Evolutionary conservation across 345 rosid species (phyloP).

Genomic region (Isatis tinctoria): DNA sequence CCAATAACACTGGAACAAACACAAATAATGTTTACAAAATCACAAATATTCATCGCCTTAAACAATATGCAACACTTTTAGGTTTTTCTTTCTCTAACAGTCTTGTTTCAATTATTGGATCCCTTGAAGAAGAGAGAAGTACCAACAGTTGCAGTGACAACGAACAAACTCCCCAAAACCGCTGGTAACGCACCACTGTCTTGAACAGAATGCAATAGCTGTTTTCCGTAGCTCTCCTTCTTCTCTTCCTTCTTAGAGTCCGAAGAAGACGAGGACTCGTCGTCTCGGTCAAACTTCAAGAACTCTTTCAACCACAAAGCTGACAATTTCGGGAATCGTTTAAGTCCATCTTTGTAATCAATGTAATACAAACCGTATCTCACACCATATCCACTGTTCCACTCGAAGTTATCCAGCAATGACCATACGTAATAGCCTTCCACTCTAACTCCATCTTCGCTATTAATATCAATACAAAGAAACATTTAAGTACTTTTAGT

Average conservation of each 20-base stretch:
- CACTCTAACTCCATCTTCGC: conserved; percentile 50
- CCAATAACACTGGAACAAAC: not conserved
- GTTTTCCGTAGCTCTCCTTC: conserved; percentile 28
- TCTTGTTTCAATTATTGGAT: conserved; percentile 14
- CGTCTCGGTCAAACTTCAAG: conserved; percentile 32
- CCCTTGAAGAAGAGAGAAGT: conserved; percentile 31
- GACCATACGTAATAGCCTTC: conserved; percentile 58
- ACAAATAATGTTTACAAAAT: not conserved
- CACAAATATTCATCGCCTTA: not conserved
- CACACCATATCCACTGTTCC: conserved; percentile 50
- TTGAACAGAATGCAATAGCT: conserved; percentile 20
- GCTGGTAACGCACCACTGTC: conserved; percentile 24
- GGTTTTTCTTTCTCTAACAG: not conserved
- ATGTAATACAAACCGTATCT: conserved; percentile 53
- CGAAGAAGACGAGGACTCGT: conserved; percentile 7
- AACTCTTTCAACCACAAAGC: conserved; percentile 57
- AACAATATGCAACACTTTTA: not conserved
- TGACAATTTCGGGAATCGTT: conserved; percentile 52
- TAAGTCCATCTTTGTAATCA: conserved; percentile 46
- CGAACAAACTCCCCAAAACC: conserved; percentile 33
- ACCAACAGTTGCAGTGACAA: conserved; percentile 31
- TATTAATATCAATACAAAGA: conserved; percentile 2
- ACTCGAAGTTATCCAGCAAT: conserved; percentile 58
- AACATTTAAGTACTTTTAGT: not conserved
- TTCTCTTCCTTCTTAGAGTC: conserved; percentile 21